These are phyloP conservation scores for Beauveria pseudobassiana DNA, from an alignment of 2,329 filamentous ascomycete genomes.

Conservation along the genomic window DNA sequence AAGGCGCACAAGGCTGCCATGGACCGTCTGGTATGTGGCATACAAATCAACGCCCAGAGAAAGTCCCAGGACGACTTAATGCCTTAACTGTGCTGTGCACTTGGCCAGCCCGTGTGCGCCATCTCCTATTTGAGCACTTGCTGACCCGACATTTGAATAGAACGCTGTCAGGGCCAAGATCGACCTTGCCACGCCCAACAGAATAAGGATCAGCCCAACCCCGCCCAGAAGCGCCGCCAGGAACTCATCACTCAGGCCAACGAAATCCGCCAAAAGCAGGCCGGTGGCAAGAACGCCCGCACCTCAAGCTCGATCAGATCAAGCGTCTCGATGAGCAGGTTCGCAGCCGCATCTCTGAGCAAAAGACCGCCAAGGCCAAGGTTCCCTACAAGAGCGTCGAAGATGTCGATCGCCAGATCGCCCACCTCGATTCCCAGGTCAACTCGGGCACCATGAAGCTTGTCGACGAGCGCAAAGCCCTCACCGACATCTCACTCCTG, in stretches of 20 bases:
- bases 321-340: constrained; percentile 86
- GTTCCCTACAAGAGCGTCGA: constrained; percentile 80
- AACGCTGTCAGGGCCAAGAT: constrained; percentile 83
- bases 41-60: not conserved
- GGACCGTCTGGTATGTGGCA: constrained; percentile 41
- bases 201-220: constrained; percentile 71
- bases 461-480: constrained; percentile 93
- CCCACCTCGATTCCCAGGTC: constrained; percentile 73
- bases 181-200: constrained; percentile 68
- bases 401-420: constrained; percentile 79
- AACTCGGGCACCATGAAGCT: constrained; percentile 88
- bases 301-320: constrained; percentile 77
- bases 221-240: constrained; percentile 72
- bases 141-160: constrained; percentile 38
- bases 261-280: constrained; percentile 81
- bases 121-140: constrained; percentile 10
- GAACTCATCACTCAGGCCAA: constrained; percentile 78
- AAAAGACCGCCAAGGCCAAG: constrained; percentile 76
- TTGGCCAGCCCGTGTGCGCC: not conserved
- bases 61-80: not conserved
- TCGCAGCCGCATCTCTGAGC: constrained; percentile 75
- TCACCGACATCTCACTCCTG: constrained; percentile 74
- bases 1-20: constrained; percentile 77
- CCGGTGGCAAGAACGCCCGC: constrained; percentile 76
- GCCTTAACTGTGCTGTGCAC: not conserved